A percentile compares a stretch with the other conserved stretches of the same genome.
Conservation (phyloP, 2,329 filamentous ascomycete species). For the Furcasterigmium sp. region DNA sequence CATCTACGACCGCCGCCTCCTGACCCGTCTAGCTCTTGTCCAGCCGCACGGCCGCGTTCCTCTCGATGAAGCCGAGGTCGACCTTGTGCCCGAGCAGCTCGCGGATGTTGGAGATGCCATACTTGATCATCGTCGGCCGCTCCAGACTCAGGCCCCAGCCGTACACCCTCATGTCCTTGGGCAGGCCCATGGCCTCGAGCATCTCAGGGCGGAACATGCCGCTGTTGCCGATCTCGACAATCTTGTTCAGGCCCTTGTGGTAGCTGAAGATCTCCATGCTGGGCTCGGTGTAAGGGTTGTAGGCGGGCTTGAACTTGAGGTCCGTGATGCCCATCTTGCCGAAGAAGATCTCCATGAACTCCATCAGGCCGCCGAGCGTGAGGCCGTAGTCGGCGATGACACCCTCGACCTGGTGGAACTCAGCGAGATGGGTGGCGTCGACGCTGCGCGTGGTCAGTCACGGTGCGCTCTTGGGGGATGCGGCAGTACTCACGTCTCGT, state of each 20-base stretch:
- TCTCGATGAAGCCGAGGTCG: conserved; percentile 86
- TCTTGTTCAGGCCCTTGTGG: conserved; percentile 82
- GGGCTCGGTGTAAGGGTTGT: conserved; percentile 93
- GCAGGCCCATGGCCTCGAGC: conserved; percentile 90
- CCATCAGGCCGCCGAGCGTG: conserved; percentile 87
- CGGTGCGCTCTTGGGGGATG: not conserved
- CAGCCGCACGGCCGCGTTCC: conserved; percentile 83
- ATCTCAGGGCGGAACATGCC: conserved; percentile 99
- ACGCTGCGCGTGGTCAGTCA: conserved; percentile 37
- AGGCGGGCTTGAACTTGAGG: conserved; percentile 94
- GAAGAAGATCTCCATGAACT: conserved; percentile 93
- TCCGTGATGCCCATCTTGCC: conserved; percentile 83
- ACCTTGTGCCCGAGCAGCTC: conserved; percentile 94
- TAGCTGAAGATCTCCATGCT: conserved; percentile 98
- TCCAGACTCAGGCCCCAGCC: conserved; percentile 91
- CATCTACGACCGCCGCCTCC: not conserved
- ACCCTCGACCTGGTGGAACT: conserved; percentile 98
- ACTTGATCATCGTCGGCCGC: conserved; percentile 97
- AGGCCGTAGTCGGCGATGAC: conserved; percentile 96
- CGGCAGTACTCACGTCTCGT: conserved; percentile 59
- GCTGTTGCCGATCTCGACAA: conserved; percentile 96
- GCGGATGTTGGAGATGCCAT: conserved; percentile 81
- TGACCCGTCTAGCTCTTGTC: conserved; percentile 68
- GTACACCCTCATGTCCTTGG: conserved; percentile 87
- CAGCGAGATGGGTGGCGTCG: conserved; percentile 91